A percentile compares a stretch with the other conserved stretches of the same genome.
These are phyloP conservation scores for Arthrinium puccinioides DNA, from an alignment of 2,329 filamentous ascomycete genomes.

Conservation along the genomic window DNA sequence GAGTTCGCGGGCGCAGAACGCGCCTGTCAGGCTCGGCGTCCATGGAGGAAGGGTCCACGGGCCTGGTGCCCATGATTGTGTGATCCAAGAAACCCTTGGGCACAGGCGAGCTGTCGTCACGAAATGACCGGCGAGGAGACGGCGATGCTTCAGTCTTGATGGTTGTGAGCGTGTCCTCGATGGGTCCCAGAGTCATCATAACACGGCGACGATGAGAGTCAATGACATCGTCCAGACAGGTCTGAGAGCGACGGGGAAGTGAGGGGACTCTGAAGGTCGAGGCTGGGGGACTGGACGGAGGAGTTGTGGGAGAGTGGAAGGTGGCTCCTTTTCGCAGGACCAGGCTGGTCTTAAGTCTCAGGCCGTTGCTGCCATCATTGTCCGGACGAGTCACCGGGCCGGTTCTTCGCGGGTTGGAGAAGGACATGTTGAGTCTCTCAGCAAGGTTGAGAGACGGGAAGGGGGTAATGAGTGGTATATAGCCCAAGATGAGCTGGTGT, in stretches of 20 bases:
- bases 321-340: constrained; percentile 66
- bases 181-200: constrained; percentile 56
- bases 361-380: constrained; percentile 30
- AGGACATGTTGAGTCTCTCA: constrained; percentile 42
- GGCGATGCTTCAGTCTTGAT: constrained; percentile 27
- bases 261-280: constrained; percentile 39
- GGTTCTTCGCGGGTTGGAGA: constrained; percentile 39
- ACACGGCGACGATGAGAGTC: constrained; percentile 63
- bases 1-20: constrained; percentile 45
- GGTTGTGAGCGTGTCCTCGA: constrained; percentile 55
- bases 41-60: neutral
- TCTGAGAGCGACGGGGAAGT: constrained; percentile 60
- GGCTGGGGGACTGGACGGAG: constrained; percentile 28
- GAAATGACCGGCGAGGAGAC: constrained; percentile 34
- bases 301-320: constrained; percentile 46
- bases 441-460: too few relatives aligned
- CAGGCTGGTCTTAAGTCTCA: constrained; percentile 47
- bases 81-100: constrained; percentile 52
- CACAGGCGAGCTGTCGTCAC: constrained; percentile 51
- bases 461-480: too few relatives aligned
- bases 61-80: constrained; percentile 31
- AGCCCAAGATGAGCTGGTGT: too few relatives aligned
- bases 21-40: constrained; percentile 26
- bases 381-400: constrained; percentile 32
- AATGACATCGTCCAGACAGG: constrained; percentile 64